Evolutionary conservation across 225 moss, liverwort and hornwort species (phyloP).

Genomic region (Sphagnum tenellum): DNA sequence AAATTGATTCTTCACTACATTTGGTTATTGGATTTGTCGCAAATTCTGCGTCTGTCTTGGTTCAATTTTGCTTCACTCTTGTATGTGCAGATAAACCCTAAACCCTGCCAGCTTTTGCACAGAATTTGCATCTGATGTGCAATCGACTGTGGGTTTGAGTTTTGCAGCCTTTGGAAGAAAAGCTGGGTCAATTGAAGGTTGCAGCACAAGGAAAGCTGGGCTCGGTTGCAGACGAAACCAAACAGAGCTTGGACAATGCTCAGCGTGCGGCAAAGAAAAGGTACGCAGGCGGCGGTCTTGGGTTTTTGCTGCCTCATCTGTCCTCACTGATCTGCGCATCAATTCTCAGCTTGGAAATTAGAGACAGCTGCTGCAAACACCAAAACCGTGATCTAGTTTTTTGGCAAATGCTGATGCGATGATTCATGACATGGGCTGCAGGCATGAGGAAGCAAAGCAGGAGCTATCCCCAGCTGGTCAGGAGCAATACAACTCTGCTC

Average conservation of each 20-base stretch:
- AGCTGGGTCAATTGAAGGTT: slow-evolving; percentile 30
- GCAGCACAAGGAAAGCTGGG: slow-evolving; percentile 26
- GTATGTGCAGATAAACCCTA: too few relatives aligned
- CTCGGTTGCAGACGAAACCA: slow-evolving; percentile 23
- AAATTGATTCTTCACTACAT: too few relatives aligned
- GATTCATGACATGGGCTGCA: not conserved
- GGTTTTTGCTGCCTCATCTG: not conserved
- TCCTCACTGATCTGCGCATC: not conserved
- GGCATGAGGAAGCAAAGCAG: not conserved
- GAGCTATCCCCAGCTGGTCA: slow-evolving; percentile 7
- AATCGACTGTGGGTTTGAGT: slow-evolving; percentile 3
- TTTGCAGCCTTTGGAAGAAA: slow-evolving; percentile 25
- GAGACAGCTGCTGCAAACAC: too few relatives aligned
- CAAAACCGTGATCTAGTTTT: too few relatives aligned
- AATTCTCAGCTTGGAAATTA: not conserved
- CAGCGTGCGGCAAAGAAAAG: slow-evolving; percentile 21
- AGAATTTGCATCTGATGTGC: not conserved
- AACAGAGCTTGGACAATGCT: slow-evolving; percentile 10
- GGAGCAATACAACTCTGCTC: slow-evolving; percentile 29
- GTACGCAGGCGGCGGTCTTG: not conserved
- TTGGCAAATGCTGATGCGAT: too few relatives aligned
- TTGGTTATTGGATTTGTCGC: too few relatives aligned
- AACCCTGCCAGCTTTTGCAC: too few relatives aligned
- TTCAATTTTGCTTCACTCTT: too few relatives aligned
- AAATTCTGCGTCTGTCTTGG: too few relatives aligned